Evolutionary conservation across 2,329 filamentous ascomycete genomes (phyloP), one percentile per base, ranked within the genome.

Genomic region (Thielaviopsis ethacetica): DNA sequence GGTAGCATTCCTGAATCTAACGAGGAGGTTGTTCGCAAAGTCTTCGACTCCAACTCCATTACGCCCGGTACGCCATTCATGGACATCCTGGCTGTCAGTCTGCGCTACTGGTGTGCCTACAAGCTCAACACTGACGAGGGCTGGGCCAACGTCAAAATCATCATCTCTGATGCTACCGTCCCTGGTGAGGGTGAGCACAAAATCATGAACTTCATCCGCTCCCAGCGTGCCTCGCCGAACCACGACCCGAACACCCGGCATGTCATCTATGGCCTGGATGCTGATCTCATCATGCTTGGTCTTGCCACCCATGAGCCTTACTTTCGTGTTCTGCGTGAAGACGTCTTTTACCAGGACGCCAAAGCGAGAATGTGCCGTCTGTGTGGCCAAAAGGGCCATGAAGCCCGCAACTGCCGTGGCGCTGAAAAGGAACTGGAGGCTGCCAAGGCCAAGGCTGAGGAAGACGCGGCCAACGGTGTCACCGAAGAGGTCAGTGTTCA

Each of bases 101-200:
- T 98, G 66, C 85, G 91, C 66, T 98, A 96, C 71, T 98, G 93
- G 93, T 89, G 89, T 69, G 84, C 91, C 57, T 97, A 96, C 75
- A 98, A 98, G 73, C 81, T 97, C 64, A 97, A 94, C 71, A 96
- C 89, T 26, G 93, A 98, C 70, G 90, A 91, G 34, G 88, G 85
- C 55, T 98, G 94, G 94, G 88, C 87, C 63, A 90, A 90, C 70
- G 77, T 96, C 70, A 98, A 98, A 77, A 81, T 98, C 70, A 94
- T 98, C 71, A 97, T 98, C 65, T 98, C 93, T 9, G 93, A 98
- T 75, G 91, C 93, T 58, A 96, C 91, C 49, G 91, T 98, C 47
- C 93, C 93, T 58, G 93, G 93, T 68, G 93, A 98, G 73, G 93
- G 93, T 69, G 93, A 98, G 74, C 93, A 98, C 72, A 98, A 98